These are phyloP conservation scores for Penicillium glabrum DNA, from an alignment of 2,329 filamentous ascomycete genomes.

Conservation along the genomic window DNA sequence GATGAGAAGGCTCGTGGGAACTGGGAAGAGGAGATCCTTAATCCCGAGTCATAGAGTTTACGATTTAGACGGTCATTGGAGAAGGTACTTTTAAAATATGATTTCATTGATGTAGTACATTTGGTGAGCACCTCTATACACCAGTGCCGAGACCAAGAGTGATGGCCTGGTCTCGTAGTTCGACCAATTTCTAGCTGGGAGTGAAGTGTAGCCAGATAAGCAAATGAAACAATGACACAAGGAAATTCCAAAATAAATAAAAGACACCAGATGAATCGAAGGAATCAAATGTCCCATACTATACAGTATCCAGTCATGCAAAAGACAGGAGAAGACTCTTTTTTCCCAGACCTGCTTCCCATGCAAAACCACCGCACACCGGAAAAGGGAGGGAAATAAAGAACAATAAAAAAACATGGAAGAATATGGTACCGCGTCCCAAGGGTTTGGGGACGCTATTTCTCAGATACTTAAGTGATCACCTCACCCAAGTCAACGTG, in stretches of 20 bases:
- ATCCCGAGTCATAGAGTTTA: conserved; percentile 10
- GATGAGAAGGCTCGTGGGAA: conserved; percentile 12
- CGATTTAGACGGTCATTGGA: not conserved
- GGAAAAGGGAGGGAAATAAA: conserved; percentile 25
- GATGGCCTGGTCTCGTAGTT: conserved; percentile 8
- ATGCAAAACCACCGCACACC: conserved; percentile 26
- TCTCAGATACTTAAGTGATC: conserved; percentile 46
- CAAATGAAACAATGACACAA: conserved; percentile 14
- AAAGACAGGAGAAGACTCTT: conserved; percentile 25
- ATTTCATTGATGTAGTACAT: conserved; percentile 25
- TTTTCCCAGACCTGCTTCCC: conserved; percentile 22
- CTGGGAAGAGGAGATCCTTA: conserved; percentile 30
- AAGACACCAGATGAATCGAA: conserved; percentile 36
- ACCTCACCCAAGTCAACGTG: conserved; percentile 72
- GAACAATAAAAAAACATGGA: conserved; percentile 22
- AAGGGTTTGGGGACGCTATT: conserved; percentile 5
- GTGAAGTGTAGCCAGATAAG: conserved; percentile 12
- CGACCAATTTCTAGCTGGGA: conserved; percentile 17
- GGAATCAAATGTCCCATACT: conserved; percentile 38
- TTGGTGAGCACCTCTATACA: conserved; percentile 20
- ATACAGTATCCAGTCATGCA: conserved; percentile 38
- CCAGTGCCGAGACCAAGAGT: conserved; percentile 8
- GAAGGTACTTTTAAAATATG: not conserved
- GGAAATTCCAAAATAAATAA: conserved; percentile 18
- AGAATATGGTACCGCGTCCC: conserved; percentile 17